These are phyloP conservation scores for Rhynchospora breviuscula DNA, from an alignment of 176 grass and related monocot species.

Conservation along the genomic window DNA sequence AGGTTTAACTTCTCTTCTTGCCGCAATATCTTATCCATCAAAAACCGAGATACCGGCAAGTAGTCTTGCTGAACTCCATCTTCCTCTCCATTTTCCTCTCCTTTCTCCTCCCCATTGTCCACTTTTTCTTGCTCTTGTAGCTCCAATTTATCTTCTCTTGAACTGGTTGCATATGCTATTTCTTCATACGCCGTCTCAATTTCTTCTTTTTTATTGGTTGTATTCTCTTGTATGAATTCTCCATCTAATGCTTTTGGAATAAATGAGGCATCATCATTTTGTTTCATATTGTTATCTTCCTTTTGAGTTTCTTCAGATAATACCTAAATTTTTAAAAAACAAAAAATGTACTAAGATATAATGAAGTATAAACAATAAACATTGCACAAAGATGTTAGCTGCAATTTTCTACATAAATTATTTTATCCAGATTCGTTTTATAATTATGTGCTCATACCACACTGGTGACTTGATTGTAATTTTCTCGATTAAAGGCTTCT, in stretches of 20 bases:
- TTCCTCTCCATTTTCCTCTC: constrained; percentile 4
- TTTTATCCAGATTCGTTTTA: not conserved
- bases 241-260: constrained; percentile 33
- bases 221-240: constrained; percentile 28
- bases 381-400: not conserved
- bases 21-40: constrained; percentile 23
- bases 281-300: constrained; percentile 28
- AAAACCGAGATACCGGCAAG: constrained; percentile 25
- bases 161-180: not conserved
- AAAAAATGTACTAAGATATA: constrained; percentile 18
- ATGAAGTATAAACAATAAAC: constrained; percentile 13
- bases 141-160: not conserved
- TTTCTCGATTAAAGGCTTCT: not conserved
- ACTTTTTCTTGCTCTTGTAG: not conserved
- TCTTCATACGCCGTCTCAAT: not conserved
- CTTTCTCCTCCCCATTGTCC: not conserved
- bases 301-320: constrained; percentile 32
- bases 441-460: not conserved
- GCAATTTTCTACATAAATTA: not conserved
- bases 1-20: constrained; percentile 11
- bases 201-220: constrained; percentile 14
- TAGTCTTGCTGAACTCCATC: constrained; percentile 21
- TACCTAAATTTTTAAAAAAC: constrained; percentile 35
- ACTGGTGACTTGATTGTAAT: not conserved
- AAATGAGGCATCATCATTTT: constrained; percentile 38